These are phyloP conservation scores for Leccinum griseonigrum DNA, from an alignment of 1,284 basidiomycete genomes.

Conservation along the genomic window DNA sequence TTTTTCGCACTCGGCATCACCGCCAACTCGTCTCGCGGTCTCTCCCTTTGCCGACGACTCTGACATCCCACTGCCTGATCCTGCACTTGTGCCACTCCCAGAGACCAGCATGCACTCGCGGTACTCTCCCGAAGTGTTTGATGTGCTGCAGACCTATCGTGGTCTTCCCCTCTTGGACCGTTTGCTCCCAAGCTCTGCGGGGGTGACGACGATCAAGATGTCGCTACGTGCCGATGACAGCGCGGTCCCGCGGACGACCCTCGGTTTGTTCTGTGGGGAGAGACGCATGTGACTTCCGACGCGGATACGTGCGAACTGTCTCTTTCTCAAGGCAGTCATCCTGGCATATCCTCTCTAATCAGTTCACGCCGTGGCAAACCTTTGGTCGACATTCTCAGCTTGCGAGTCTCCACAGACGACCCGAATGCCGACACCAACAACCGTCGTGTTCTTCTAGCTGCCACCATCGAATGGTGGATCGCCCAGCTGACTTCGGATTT, in stretches of 20 bases:
- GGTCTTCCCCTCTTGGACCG: conserved; percentile 70
- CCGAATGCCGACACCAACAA: conserved; percentile 16
- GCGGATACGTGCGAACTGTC: conserved; percentile 47
- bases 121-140: conserved; percentile 72
- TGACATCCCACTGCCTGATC: conserved; percentile 26
- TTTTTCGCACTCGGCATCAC: conserved; percentile 10
- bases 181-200: conserved; percentile 39
- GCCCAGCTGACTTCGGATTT: conserved; percentile 83
- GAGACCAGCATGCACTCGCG: conserved; percentile 56
- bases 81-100: conserved; percentile 31
- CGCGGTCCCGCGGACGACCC: conserved; percentile 77
- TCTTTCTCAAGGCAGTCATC: conserved; percentile 48
- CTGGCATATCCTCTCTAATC: conserved; percentile 44
- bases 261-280: conserved; percentile 87
- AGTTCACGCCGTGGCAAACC: conserved; percentile 29
- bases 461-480: conserved; percentile 88
- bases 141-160: conserved; percentile 75
- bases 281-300: conserved; percentile 37
- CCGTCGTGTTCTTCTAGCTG: conserved; percentile 68
- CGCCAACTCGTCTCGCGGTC: conserved; percentile 22
- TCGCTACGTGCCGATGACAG: conserved; percentile 62
- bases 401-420: conserved; percentile 26
- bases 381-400: conserved; percentile 33
- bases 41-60: conserved; percentile 32
- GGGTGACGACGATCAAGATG: conserved; percentile 62